Evolutionary conservation across 306 rosid genomes (phyloP).

Genomic region (Cucurbita maxima): DNA sequence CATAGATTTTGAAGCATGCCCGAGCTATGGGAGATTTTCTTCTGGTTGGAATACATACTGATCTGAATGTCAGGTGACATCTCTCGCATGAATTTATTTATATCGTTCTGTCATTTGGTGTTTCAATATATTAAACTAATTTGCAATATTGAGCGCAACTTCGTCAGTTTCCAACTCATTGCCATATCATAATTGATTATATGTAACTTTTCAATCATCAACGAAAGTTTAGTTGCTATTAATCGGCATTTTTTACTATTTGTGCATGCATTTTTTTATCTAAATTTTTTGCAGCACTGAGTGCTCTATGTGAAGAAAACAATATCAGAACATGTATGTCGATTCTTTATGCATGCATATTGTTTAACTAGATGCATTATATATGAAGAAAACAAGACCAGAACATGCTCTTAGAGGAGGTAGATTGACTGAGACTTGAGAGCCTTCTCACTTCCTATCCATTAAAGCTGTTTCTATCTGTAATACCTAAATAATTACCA

Average conservation of each 20-base stretch:
- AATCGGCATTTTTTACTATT: neutral
- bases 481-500: neutral
- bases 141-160: neutral
- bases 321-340: neutral
- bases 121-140: neutral
- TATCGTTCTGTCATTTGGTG: neutral
- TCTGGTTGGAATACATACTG: conserved; percentile 94
- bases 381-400: neutral
- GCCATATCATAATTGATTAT: neutral
- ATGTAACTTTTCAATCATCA: neutral
- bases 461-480: neutral
- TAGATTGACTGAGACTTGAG: neutral
- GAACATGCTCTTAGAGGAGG: neutral
- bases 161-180: neutral
- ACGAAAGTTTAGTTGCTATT: neutral
- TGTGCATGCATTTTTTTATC: neutral
- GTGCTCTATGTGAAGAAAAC: neutral
- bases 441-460: neutral
- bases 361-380: neutral
- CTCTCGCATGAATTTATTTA: conserved; percentile 4
- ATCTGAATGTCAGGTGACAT: conserved; percentile 70
- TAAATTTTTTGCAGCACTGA: neutral
- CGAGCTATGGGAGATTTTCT: conserved; percentile 85
- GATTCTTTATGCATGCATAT: neutral
- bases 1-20: conserved; percentile 79